Evolutionary conservation across 2,329 filamentous ascomycete genomes (phyloP), one percentile per base, ranked within the genome.

Genomic region (Epichloe coenophiala): DNA sequence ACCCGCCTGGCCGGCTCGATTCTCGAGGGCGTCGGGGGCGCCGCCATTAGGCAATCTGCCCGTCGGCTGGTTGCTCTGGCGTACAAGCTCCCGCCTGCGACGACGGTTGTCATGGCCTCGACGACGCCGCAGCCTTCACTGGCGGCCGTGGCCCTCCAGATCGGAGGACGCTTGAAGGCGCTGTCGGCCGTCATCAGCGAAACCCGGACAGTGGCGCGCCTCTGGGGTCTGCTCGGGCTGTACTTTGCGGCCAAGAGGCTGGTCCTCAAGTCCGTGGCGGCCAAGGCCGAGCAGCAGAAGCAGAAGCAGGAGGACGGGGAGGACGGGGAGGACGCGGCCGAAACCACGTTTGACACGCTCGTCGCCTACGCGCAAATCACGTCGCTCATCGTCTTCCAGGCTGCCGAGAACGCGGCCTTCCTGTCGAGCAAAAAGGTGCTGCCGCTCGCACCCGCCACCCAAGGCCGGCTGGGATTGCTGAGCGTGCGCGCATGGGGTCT

Each of bases 361-460:
- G 69, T 95, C 44, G 78, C 79, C 21, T 83, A 81, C 65, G 70
- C 77, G 6, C 86, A 93, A 65, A 78, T 95, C 19, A 56, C 74
- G 11, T 74, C 80, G 11, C 85, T 86, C 64, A 67, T 84, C 9
- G 63, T 71, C 9, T 95, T 86, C 71, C 89, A 96, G 68, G 69
- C 78, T 1, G 74, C 91, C 40, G 93, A 98, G 72, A 96, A 95
- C 68, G 75, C 77, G 39, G 85, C 85, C 15, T 95, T 85, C 70
- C 75, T 97, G 38, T 75, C 81, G 3, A 72, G 74, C 53, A 89
- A 89, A 89, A 83, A 84, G 19, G 77, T 94, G 3, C 63, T 95
- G 47, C 73, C 68, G 15, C 74, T 78, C 68, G 66, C 68, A 5
- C 71, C 74, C 13, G 72, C 76, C 45, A 76, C 75, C 45, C 76